Conservation (phyloP, 495 filamentous ascomycete genomes). For the Recurvomyces mirabilis region DNA sequence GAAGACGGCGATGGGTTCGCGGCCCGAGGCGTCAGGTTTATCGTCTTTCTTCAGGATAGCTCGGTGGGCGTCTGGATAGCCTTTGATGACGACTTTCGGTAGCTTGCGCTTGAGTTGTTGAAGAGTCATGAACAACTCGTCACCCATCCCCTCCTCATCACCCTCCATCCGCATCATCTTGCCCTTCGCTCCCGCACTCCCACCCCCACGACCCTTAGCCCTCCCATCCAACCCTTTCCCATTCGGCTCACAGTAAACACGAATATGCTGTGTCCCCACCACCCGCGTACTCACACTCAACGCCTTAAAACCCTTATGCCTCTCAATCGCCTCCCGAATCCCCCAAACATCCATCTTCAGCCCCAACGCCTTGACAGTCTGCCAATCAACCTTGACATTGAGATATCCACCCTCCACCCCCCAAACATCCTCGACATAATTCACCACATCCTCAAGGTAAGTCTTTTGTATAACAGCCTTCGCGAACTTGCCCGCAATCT, state of each 20-base stretch:
- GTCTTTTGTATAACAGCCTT: conserved; percentile 90
- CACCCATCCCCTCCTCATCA: conserved; percentile 24
- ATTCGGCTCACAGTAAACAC: conserved; percentile 37
- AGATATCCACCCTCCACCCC: conserved; percentile 60
- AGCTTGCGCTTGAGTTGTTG: conserved; percentile 74
- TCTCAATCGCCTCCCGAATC: conserved; percentile 60
- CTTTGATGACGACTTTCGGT: conserved; percentile 67
- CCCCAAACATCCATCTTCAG: conserved; percentile 60
- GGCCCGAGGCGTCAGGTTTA: conserved; percentile 42
- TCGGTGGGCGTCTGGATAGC: conserved; percentile 72
- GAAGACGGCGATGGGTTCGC: conserved; percentile 42
- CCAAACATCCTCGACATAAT: conserved; percentile 73
- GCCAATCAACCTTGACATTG: conserved; percentile 61
- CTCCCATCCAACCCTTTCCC: neutral
- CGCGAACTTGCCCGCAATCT: conserved; percentile 70
- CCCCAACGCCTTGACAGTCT: conserved; percentile 64
- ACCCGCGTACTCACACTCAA: conserved; percentile 39
- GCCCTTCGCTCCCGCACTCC: conserved; percentile 24
- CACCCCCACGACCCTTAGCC: neutral
- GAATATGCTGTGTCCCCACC: conserved; percentile 34
- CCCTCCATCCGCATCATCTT: conserved; percentile 3
- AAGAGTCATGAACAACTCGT: conserved; percentile 68
- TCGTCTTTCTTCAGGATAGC: conserved; percentile 79
- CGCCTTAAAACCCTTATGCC: conserved; percentile 68
- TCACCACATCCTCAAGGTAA: conserved; percentile 61